Evolutionary conservation across 2,329 filamentous ascomycete species (phyloP).

Genomic region (Botrytis aclada): DNA sequence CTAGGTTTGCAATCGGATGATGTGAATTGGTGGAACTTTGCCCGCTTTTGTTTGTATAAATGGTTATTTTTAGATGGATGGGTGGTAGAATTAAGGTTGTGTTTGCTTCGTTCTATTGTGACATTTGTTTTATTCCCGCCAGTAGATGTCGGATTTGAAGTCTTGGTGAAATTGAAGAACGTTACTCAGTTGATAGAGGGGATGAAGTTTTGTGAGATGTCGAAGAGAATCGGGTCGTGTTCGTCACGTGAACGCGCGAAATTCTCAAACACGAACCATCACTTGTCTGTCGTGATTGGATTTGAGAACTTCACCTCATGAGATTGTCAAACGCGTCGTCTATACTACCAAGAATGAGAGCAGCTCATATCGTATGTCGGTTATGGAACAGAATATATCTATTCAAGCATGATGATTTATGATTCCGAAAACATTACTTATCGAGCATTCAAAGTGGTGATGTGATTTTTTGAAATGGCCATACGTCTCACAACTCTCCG

Average conservation of each 20-base stretch:
- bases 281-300: background rate
- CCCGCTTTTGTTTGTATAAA: background rate
- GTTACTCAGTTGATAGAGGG: background rate
- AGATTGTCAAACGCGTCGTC: background rate
- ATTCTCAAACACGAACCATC: background rate
- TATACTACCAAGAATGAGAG: background rate
- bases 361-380: background rate
- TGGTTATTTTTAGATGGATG: background rate
- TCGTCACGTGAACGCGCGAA: background rate
- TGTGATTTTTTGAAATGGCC: background rate
- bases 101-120: background rate
- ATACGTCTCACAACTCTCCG: background rate
- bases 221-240: fast-evolving
- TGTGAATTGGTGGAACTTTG: conserved; percentile 8
- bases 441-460: background rate
- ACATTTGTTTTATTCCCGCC: background rate
- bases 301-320: background rate
- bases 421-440: background rate
- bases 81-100: background rate
- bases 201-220: background rate
- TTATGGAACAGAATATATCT: background rate
- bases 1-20: background rate
- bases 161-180: background rate
- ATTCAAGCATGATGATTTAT: background rate
- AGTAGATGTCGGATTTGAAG: background rate